phyloP scores from a whole-genome alignment of 345 rosid species.

The Gossypium anomalum region DNA sequence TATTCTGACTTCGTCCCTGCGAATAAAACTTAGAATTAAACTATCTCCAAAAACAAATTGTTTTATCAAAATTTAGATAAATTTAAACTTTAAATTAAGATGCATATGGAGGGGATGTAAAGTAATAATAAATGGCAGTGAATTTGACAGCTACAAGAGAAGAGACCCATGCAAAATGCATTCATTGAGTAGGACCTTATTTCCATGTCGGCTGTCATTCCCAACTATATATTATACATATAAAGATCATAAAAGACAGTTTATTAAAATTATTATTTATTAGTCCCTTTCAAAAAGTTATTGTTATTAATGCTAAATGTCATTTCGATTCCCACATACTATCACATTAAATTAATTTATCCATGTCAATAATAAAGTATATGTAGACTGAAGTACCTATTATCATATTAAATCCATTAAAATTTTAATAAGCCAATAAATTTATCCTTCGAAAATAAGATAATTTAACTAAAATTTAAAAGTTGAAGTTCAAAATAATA shows the following conservation, averaged over 20 bases:
- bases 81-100: neutral
- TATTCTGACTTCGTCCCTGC: accelerated
- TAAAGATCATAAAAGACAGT: neutral
- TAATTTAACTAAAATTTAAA: no score
- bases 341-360: no score
- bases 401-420: no score
- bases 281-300: no score
- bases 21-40: no score
- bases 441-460: no score
- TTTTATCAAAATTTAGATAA: neutral
- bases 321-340: neutral
- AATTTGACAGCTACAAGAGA: neutral
- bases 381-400: accelerated
- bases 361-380: no score
- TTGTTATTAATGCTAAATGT: neutral
- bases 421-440: no score
- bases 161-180: conserved; percentile 7
- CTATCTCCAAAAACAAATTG: no score
- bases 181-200: neutral
- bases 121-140: neutral
- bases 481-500: no score
- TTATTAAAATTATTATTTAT: no score
- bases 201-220: neutral
- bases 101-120: neutral
- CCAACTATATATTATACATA: neutral